These are phyloP conservation scores for Chimonanthus praecox DNA, from an alignment of 164 flowering plant genomes.

Conservation along the genomic window DNA sequence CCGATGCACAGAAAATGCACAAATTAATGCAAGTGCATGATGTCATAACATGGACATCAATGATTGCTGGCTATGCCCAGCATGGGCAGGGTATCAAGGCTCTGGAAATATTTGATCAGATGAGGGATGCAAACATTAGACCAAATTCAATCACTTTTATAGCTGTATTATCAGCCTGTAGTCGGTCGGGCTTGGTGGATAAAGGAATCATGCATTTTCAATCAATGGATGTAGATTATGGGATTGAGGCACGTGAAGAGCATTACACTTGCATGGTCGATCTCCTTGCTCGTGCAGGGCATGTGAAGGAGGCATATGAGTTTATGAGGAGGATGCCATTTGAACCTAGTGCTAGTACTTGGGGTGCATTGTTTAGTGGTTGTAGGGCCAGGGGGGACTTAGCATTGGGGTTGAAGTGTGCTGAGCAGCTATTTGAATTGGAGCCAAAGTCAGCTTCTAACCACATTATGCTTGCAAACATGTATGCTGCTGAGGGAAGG, in stretches of 20 bases:
- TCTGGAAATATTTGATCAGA: slow-evolving; percentile 11
- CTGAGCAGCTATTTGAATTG: slow-evolving; percentile 18
- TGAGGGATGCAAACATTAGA: slow-evolving; percentile 8
- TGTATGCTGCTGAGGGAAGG: slow-evolving; percentile 19
- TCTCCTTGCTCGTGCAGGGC: slow-evolving; percentile 17
- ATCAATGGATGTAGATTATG: slow-evolving; percentile 9
- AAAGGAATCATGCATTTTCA: slow-evolving; percentile 13
- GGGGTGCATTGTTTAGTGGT: slow-evolving; percentile 20
- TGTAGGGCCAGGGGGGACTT: slow-evolving; percentile 17
- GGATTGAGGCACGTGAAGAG: slow-evolving; percentile 12
- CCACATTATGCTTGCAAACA: slow-evolving; percentile 18
- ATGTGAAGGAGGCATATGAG: slow-evolving; percentile 16
- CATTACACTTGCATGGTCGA: slow-evolving; percentile 18
- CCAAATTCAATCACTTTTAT: slow-evolving; percentile 18
- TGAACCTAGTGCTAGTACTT: slow-evolving; percentile 17
- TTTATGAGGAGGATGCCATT: slow-evolving; percentile 19
- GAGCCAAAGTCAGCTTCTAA: slow-evolving; percentile 20
- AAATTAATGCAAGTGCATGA: slow-evolving; percentile 8
- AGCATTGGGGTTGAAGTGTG: slow-evolving; percentile 10
- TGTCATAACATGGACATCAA: slow-evolving; percentile 22
- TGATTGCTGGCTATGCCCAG: slow-evolving; percentile 19
- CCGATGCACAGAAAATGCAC: slow-evolving; percentile 11
- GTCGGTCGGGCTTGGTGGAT: slow-evolving; percentile 16
- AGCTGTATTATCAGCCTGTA: slow-evolving; percentile 19
- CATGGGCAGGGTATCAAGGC: slow-evolving; percentile 18